A percentile compares a stretch with the other conserved stretches of the same genome.
Conservation (phyloP, 306 rosid species). For the Hippophae rhamnoides region DNA sequence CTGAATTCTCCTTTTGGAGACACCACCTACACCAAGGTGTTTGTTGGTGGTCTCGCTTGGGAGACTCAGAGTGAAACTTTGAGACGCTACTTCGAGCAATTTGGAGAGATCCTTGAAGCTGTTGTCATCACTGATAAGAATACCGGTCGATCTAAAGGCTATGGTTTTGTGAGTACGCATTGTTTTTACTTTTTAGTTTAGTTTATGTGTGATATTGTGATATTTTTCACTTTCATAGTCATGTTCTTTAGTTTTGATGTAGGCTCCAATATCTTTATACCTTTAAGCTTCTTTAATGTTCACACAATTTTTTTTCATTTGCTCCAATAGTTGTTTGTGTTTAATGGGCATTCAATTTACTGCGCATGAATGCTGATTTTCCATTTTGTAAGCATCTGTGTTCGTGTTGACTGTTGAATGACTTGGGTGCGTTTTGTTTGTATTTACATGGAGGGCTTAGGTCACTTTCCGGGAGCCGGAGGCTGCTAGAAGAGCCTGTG, state of each 20-base stretch:
- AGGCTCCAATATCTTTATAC: no score
- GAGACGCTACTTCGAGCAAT: constrained; percentile 75
- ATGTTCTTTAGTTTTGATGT: no score
- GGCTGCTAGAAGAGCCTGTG: constrained; percentile 90
- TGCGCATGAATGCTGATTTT: no score
- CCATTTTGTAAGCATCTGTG: neutral
- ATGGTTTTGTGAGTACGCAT: constrained; percentile 81
- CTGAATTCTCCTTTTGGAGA: constrained; percentile 81
- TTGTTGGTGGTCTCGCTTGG: constrained; percentile 97
- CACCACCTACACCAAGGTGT: constrained; percentile 88
- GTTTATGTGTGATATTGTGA: neutral
- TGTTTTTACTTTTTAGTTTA: constrained; percentile 16
- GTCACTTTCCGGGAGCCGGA: constrained; percentile 96
- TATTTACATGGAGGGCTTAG: constrained; percentile 87
- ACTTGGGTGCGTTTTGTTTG: constrained; percentile 47
- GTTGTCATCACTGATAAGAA: constrained; percentile 89
- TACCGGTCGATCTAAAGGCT: constrained; percentile 94
- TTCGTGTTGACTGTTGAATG: constrained; percentile 29
- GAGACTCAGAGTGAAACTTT: constrained; percentile 89
- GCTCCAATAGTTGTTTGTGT: neutral
- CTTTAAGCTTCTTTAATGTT: no score
- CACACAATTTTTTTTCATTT: neutral
- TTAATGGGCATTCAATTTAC: neutral
- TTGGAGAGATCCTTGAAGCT: constrained; percentile 89
- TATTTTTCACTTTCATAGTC: neutral